Evolutionary conservation across 176 grass and related monocot genomes (phyloP).

Genomic region (Melocanna baccifera): DNA sequence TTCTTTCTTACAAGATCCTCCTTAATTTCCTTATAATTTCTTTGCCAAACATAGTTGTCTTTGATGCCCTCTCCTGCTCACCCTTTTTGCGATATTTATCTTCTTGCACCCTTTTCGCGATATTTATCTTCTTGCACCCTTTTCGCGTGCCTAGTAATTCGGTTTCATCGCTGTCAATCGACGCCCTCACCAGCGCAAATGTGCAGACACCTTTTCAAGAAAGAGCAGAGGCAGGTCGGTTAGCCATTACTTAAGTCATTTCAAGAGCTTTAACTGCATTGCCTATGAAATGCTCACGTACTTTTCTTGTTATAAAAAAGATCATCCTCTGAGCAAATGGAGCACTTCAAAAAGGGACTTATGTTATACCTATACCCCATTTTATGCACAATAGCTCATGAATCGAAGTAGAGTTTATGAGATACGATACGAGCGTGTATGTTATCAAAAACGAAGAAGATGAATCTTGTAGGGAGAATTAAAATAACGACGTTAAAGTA

Average conservation of each 20-base stretch:
- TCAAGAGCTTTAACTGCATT: background rate
- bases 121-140: background rate
- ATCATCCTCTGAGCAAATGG: slow-evolving; percentile 37
- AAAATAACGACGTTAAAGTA: no score
- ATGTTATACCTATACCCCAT: background rate
- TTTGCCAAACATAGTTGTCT: background rate
- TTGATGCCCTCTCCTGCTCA: background rate
- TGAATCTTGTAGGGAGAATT: no score
- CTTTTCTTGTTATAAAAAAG: slow-evolving; percentile 33
- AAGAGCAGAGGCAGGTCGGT: background rate
- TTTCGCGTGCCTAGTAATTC: background rate
- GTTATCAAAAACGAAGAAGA: no score
- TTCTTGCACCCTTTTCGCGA: background rate
- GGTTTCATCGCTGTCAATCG: background rate
- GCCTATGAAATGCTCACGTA: slow-evolving; percentile 7
- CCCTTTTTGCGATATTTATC: slow-evolving; percentile 1
- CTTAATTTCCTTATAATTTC: background rate
- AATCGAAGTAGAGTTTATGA: no score
- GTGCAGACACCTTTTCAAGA: background rate
- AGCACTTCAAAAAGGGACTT: slow-evolving; percentile 27
- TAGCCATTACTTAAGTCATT: background rate
- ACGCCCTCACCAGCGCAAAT: no score
- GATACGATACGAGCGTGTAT: no score
- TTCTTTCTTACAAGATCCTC: background rate
- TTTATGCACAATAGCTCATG: no score